Evolutionary conservation across 495 filamentous ascomycete genomes (phyloP).

Genomic region (Penicillium alfredii): DNA sequence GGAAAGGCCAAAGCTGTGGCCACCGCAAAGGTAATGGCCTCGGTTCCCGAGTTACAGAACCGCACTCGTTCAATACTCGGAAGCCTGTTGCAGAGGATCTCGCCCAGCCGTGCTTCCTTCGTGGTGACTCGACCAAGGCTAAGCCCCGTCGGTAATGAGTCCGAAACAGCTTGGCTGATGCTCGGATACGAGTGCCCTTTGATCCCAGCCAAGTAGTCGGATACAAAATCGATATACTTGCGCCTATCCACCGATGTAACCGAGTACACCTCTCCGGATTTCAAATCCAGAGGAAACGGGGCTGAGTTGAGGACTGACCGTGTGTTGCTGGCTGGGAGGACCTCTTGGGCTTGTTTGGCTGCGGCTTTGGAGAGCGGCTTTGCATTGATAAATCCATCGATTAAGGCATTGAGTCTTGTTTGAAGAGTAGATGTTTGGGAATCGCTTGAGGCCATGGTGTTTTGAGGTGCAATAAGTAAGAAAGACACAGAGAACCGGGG

Average conservation of each 20-base stretch:
- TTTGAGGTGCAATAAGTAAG: too few species aligned
- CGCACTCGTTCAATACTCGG: slow-evolving; percentile 27
- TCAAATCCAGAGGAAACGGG: slow-evolving; percentile 47
- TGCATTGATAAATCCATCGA: background rate
- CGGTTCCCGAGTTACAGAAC: slow-evolving; percentile 37
- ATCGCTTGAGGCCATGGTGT: too few species aligned
- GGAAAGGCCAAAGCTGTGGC: slow-evolving; percentile 32
- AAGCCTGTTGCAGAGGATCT: slow-evolving; percentile 20
- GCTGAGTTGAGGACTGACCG: slow-evolving; percentile 45
- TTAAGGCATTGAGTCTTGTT: background rate
- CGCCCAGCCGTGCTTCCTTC: slow-evolving; percentile 2
- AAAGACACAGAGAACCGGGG: too few species aligned
- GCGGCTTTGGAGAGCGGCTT: background rate
- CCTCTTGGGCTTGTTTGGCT: slow-evolving; percentile 28
- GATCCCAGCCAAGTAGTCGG: slow-evolving; percentile 40
- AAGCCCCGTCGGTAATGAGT: slow-evolving; percentile 11
- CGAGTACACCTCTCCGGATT: slow-evolving; percentile 28
- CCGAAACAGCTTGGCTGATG: slow-evolving; percentile 29
- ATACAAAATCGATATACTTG: slow-evolving; percentile 39
- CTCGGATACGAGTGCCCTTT: slow-evolving; percentile 41
- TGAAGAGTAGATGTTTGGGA: too few species aligned
- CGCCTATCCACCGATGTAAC: slow-evolving; percentile 36
- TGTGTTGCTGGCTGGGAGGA: slow-evolving; percentile 54
- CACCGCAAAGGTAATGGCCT: slow-evolving; percentile 34
- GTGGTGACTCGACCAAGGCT: slow-evolving; percentile 2